Base-by-base conservation (phyloP, 1,284 basidiomycete genomes). In the Ustilago crameri region DNA sequence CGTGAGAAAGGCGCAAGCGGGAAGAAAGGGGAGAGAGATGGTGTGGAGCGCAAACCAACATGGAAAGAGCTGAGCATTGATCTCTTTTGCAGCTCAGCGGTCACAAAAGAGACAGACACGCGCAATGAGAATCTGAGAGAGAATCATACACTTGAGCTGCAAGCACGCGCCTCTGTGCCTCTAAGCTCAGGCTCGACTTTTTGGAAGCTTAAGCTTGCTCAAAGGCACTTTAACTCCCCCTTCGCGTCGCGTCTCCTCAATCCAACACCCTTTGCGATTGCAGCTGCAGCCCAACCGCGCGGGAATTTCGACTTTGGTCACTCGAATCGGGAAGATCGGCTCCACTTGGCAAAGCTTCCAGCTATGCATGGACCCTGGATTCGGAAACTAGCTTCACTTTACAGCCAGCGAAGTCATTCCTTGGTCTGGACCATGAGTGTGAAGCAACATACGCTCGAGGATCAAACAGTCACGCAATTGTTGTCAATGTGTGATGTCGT, bases 231-330 rank as follows among this genome's bases (percentile, higher is more conserved):
- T 57, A 44, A 37, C 32, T 30, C 46, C 43, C 47, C 56, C 27
- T 66, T 66, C 63, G 63, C 63, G 63, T 51, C 63, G 63, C 63
- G 63, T 56, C 59, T 56, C 56, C 57, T n/a, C n/a, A n/a, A n/a
- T n/a, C n/a, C n/a, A n/a, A n/a, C n/a, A n/a, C n/a, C n/a, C n/a
- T n/a, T n/a, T n/a, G n/a, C n/a, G n/a, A n/a, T n/a, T n/a, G n/a
- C n/a, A n/a, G n/a, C n/a, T n/a, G n/a, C n/a, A n/a, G n/a, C n/a
- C n/a, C 30, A 30, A 12, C 30, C 12, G 30, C 30, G 30, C 30
- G 12, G 30, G 30, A 30, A 30, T 7, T 30, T n/a, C n/a, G n/a
- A n/a, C 30, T 30, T 12, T 30, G 7, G 30, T 30, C 12, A 30
- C 30, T 15, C 15, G 18, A 27, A 47, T 47, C 48, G 38, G 48